Evolutionary conservation across 768 basidiomycete species (phyloP).

Genomic region (Auricularia heimuer): DNA sequence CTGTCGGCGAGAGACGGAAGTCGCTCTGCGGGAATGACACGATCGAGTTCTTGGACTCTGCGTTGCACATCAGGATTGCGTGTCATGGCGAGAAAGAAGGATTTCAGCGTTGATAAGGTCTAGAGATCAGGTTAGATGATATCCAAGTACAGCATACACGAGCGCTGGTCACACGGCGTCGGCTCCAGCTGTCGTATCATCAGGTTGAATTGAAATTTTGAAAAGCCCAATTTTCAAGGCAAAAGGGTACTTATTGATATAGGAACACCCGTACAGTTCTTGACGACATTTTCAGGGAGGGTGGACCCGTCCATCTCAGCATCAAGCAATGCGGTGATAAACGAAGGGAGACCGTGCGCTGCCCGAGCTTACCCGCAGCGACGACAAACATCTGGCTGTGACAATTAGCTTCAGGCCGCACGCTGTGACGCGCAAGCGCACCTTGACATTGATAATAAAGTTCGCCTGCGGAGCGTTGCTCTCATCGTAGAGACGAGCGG

Average conservation of each 20-base stretch:
- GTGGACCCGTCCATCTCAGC: background rate
- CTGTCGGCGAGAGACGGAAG: conserved; percentile 35
- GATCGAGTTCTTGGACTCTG: conserved; percentile 46
- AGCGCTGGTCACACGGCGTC: conserved; percentile 17
- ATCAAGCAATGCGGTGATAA: conserved; percentile 15
- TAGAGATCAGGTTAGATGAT: conserved; percentile 11
- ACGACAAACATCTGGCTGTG: too few relatives aligned
- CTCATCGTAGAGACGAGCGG: too few relatives aligned
- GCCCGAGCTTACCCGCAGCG: too few relatives aligned
- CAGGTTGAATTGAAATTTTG: background rate
- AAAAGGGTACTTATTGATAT: conserved; percentile 19
- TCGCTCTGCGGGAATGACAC: conserved; percentile 19
- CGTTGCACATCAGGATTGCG: conserved; percentile 39
- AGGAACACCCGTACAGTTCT: conserved; percentile 39
- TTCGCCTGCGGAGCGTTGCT: too few relatives aligned
- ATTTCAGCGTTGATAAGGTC: conserved; percentile 41
- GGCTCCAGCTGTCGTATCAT: conserved; percentile 18
- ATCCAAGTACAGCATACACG: conserved; percentile 4
- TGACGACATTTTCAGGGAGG: conserved; percentile 32
- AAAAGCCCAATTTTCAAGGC: conserved; percentile 21
- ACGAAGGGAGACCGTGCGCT: too few relatives aligned
- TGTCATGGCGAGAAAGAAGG: conserved; percentile 46
- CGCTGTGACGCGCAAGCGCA: too few relatives aligned
- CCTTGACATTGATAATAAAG: too few relatives aligned
- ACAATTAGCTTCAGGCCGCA: too few relatives aligned